Percentiles rank a stretch among this genome's conserved stretches.
phyloP scores from a whole-genome alignment of 768 basidiomycete genomes.

The Coprinopsis cinerea region DNA sequence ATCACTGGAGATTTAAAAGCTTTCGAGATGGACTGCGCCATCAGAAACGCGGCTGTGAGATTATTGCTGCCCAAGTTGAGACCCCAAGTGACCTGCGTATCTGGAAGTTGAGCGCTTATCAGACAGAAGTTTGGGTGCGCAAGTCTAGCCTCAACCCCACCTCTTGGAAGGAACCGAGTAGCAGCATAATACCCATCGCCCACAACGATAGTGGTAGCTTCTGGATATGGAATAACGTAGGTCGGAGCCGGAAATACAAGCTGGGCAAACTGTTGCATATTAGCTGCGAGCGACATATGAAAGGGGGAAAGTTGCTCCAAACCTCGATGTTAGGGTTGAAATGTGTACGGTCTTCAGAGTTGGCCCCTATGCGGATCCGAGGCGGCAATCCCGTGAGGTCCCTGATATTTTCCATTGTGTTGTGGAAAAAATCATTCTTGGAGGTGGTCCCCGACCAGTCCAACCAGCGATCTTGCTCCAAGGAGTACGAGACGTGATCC shows the following conservation, averaged over 20 bases:
- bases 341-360: slow-evolving; percentile 53
- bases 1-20: slow-evolving; percentile 42
- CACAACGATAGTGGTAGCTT: slow-evolving; percentile 54
- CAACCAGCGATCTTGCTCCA: slow-evolving; percentile 66
- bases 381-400: slow-evolving; percentile 46
- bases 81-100: slow-evolving; percentile 61
- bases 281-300: background rate
- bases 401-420: slow-evolving; percentile 51
- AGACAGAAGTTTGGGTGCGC: too few species aligned
- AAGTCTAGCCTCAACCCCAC: too few species aligned
- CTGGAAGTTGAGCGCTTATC: too few species aligned
- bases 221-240: slow-evolving; percentile 54
- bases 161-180: slow-evolving; percentile 44
- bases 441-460: slow-evolving; percentile 56
- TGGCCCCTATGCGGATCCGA: slow-evolving; percentile 53
- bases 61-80: slow-evolving; percentile 56
- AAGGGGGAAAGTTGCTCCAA: slow-evolving; percentile 4
- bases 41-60: slow-evolving; percentile 42
- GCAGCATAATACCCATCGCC: slow-evolving; percentile 52
- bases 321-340: slow-evolving; percentile 46
- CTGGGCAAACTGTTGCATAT: slow-evolving; percentile 34
- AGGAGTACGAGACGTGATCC: slow-evolving; percentile 56
- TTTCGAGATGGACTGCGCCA: slow-evolving; percentile 40
- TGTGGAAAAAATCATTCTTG: slow-evolving; percentile 55
- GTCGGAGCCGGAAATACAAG: slow-evolving; percentile 44